Evolutionary conservation across 371 early-diverging fungal species (phyloP).

Genomic region (Mucor circinelloides): DNA sequence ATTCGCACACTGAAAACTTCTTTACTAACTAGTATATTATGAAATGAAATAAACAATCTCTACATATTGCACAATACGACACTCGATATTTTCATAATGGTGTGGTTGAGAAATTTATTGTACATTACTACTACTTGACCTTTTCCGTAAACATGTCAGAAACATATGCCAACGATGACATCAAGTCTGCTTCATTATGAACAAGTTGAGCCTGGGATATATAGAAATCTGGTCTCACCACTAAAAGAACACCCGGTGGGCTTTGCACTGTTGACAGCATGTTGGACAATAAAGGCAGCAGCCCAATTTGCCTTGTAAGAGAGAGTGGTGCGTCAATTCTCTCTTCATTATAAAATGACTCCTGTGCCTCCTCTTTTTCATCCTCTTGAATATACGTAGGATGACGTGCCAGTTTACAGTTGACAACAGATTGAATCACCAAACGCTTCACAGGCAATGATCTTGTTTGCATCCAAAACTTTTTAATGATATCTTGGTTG

Average conservation of each 20-base stretch:
- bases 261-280: background rate
- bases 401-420: background rate
- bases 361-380: background rate
- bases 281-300: background rate
- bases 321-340: slow-evolving; percentile 5
- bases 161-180: background rate
- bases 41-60: too few species aligned
- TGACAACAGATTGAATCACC: slow-evolving; percentile 12
- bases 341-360: slow-evolving; percentile 16
- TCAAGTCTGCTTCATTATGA: slow-evolving; percentile 15
- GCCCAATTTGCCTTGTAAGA: slow-evolving; percentile 3
- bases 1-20: background rate
- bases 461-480: slow-evolving; percentile 11
- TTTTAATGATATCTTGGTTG: background rate
- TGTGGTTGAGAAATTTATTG: too few species aligned
- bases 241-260: background rate
- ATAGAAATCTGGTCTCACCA: slow-evolving; percentile 21
- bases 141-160: background rate
- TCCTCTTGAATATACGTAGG: slow-evolving; percentile 6
- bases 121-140: too few species aligned
- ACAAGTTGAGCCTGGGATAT: slow-evolving; percentile 13
- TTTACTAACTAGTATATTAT: too few species aligned
- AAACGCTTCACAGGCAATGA: slow-evolving; percentile 8
- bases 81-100: too few species aligned
- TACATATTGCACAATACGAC: too few species aligned